Evolutionary conservation across 208 protist genomes (phyloP).

Genomic region (Borovskyia barvae): DNA sequence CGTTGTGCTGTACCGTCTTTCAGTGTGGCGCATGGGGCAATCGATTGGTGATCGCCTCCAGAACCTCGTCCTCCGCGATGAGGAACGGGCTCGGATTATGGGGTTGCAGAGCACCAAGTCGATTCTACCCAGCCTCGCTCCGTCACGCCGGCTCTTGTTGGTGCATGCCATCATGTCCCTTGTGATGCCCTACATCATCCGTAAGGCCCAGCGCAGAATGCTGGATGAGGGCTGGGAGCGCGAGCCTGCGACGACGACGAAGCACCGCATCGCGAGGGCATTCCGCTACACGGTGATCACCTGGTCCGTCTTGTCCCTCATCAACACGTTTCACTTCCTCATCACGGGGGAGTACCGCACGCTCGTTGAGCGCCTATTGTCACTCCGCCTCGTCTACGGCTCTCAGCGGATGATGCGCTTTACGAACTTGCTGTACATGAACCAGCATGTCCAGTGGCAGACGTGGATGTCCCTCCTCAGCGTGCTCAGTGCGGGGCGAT

Average conservation of each 20-base stretch:
- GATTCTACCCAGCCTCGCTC: constrained; percentile 63
- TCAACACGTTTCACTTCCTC: constrained; percentile 87
- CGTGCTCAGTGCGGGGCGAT: constrained; percentile 69
- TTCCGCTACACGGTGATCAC: constrained; percentile 42
- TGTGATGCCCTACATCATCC: constrained; percentile 69
- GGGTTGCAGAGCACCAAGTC: constrained; percentile 45
- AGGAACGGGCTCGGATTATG: constrained; percentile 48
- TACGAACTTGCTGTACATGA: constrained; percentile 85
- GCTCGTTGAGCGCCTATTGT: constrained; percentile 77
- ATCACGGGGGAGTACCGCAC: constrained; percentile 85
- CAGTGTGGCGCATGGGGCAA: constrained; percentile 68
- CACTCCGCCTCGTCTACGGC: constrained; percentile 83
- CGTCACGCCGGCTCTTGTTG: constrained; percentile 57
- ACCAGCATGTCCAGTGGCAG: constrained; percentile 86
- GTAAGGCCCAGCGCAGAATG: constrained; percentile 67
- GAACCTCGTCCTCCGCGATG: constrained; percentile 84
- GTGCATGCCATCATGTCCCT: constrained; percentile 71
- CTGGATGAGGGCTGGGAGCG: constrained; percentile 82
- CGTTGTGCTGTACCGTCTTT: constrained; percentile 62
- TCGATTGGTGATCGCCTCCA: constrained; percentile 79
- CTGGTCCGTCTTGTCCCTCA: constrained; percentile 64
- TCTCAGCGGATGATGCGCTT: constrained; percentile 78
- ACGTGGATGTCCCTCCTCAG: constrained; percentile 76
- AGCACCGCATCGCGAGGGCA: constrained; percentile 35
- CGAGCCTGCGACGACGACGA: constrained; percentile 25